phyloP scores from a whole-genome alignment of 768 basidiomycete species.

The Gyrodon lividus region DNA sequence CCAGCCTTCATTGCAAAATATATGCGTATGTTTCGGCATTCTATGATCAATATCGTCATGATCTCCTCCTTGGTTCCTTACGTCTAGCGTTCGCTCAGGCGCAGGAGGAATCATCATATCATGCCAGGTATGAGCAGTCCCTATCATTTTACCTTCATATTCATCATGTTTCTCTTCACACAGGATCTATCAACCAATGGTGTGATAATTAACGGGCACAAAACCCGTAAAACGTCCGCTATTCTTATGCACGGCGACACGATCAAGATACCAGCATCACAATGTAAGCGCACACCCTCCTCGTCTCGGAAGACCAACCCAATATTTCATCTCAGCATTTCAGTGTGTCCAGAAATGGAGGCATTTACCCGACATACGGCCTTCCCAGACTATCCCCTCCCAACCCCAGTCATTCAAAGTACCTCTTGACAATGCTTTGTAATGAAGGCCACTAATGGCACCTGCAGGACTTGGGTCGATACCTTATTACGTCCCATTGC shows the following conservation, averaged over 20 bases:
- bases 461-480: slow-evolving; percentile 58
- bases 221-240: slow-evolving; percentile 61
- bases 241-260: slow-evolving; percentile 79
- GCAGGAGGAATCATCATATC: slow-evolving; percentile 75
- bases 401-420: slow-evolving; percentile 54
- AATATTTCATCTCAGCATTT: slow-evolving; percentile 46
- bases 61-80: neutral
- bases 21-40: slow-evolving; percentile 57
- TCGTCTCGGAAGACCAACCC: neutral
- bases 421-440: slow-evolving; percentile 5
- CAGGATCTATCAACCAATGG: slow-evolving; percentile 82
- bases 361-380: slow-evolving; percentile 50
- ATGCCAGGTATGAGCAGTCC: slow-evolving; percentile 54
- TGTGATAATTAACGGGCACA: slow-evolving; percentile 64
- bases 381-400: slow-evolving; percentile 57
- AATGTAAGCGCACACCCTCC: slow-evolving; percentile 40
- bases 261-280: slow-evolving; percentile 64
- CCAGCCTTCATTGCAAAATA: slow-evolving; percentile 72
- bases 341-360: slow-evolving; percentile 61
- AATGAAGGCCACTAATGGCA: neutral
- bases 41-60: neutral
- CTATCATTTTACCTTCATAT: slow-evolving; percentile 5
- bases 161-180: neutral
- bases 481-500: slow-evolving; percentile 74
- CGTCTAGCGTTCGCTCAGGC: slow-evolving; percentile 60